Base-by-base conservation (phyloP, 257 asterid genomes). In the Solanum chiquidenum region DNA sequence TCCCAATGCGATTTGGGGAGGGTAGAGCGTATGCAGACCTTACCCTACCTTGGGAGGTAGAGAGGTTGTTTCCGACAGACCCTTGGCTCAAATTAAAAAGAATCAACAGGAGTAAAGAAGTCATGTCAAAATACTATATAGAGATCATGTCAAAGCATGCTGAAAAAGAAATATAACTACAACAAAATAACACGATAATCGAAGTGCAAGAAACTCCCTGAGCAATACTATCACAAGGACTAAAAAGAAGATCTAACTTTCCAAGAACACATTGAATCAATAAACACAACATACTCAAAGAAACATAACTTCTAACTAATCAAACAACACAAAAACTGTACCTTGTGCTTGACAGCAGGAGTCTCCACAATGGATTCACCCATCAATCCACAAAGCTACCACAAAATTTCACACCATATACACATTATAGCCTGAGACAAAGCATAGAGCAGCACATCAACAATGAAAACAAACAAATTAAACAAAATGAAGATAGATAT, bases 301-400 rank as follows among this genome's bases (percentile, higher is more conserved):
- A 68, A 77, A 71, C 86, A 86, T 60, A 87, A 87, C 58, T 31
- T 20, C 21, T 6, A 88, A 72, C 62, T 23, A 64, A 85, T 86
- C 49, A 79, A 66, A 71, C 89, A 79, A n/a, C 83, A 89, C 73
- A 79, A 80, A 85, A 34, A 9, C 13, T 40, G 89, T 87, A 94
- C 95, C 94, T 92, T 92, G 18, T 89, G 90, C 77, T 89, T 93
- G 75, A 85, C 46, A 85, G 55, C 71, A 66, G 88, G 89, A 33
- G 89, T 87, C 62, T 90, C 93, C 84, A 91, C 91, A 69, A 91
- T 84, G 84, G 95, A 92, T 90, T 94, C 94, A 82, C 92, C 93
- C 92, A 88, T 89, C 37, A 88, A 64, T 84, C 89, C 44, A 68
- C 86, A 68, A 83, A 88, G 85, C 77, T 71, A 91, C 77, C 91